Base-by-base conservation (phyloP, 495 filamentous ascomycete genomes). In the Articulospora tetracladia region DNA sequence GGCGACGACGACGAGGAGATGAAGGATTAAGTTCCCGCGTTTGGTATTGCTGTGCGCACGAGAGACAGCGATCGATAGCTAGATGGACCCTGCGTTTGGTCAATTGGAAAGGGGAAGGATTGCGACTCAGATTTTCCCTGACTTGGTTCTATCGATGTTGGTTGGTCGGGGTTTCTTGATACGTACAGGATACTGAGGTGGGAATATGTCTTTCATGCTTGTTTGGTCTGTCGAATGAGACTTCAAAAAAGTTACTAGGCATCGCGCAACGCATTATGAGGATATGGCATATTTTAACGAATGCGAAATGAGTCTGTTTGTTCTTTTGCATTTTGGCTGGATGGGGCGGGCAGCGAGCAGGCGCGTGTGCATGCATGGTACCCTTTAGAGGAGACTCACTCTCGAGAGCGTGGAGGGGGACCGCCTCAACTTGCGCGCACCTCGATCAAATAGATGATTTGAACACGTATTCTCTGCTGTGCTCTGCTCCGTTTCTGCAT, bases 1-100 rank as follows among this genome's bases (percentile, higher is more conserved):
- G 50, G 26, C 11, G 62, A 56, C 2, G 60, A 67, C 23, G 39
- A 66, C 46, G 58, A 61, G 24, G 62, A 66, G 60, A 68, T 68
- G 66, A 55, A 66, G 52, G 66, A 64, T 24, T 68, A 64, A 46
- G 49, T 41, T 30, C 1, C 13, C 15, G 10, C 8, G 15, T 11
- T 7, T 44, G 8, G 15, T 44, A 15, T 44, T 17, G 10, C 39
- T 44, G 39, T n/a, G 39, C 39, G 10, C 11, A 44, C n/a, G n/a
- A n/a, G n/a, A 44, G 39, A 19, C 3, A 11, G 15, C 3, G 39
- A 17, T n/a, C n/a, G 39, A 44, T 50, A 8, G 11, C 20, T 25
- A n/a, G 47, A 25, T 50, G 23, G 47, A 50, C 22, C 10, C 25
- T 24, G 47, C 22, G 19, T 47, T 27, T 50, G 47, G 20, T 25